phyloP scores from a whole-genome alignment of 495 filamentous ascomycete genomes.

The Hyaloscypha variabilis region DNA sequence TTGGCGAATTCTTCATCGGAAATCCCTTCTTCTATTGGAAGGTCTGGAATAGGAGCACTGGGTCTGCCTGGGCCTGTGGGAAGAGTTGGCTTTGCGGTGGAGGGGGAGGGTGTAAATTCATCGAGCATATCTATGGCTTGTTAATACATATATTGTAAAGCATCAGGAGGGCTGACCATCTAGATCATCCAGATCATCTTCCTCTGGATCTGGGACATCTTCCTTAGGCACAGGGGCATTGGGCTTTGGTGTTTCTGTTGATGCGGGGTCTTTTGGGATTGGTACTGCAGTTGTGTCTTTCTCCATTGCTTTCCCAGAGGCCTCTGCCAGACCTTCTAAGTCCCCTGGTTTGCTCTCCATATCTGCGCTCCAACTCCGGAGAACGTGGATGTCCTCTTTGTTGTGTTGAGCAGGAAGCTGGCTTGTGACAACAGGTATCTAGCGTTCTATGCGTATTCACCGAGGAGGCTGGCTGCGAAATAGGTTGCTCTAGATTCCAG shows the following conservation, averaged over 20 bases:
- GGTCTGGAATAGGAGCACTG: constrained; percentile 21
- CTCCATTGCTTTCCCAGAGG: constrained; percentile 14
- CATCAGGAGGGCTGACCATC: constrained; percentile 62
- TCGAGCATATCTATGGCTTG: constrained; percentile 76
- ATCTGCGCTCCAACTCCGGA: not conserved
- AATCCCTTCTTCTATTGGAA: constrained; percentile 32
- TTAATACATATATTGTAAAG: constrained; percentile 12
- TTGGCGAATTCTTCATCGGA: constrained; percentile 78
- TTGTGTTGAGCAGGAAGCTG: not conserved
- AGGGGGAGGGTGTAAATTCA: constrained; percentile 69
- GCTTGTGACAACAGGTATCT: constrained; percentile 9
- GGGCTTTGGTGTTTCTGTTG: constrained; percentile 9
- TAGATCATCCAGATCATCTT: constrained; percentile 88
- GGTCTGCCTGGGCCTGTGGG: constrained; percentile 44
- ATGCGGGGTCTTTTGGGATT: constrained; percentile 5
- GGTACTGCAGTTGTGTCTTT: constrained; percentile 20
- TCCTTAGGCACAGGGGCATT: constrained; percentile 11
- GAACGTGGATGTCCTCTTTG: not conserved
- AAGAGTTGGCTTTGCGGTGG: constrained; percentile 53
- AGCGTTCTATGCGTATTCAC: not conserved
- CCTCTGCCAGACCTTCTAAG: constrained; percentile 18
- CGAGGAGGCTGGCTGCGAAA: not conserved
- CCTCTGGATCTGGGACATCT: constrained; percentile 69
- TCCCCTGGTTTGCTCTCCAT: constrained; percentile 35
- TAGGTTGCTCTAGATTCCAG: not conserved